A percentile compares a stretch with the other conserved stretches of the same genome.
Evolutionary conservation across 2,329 filamentous ascomycete genomes (phyloP).

Genomic region (Aspergillus ruber): DNA sequence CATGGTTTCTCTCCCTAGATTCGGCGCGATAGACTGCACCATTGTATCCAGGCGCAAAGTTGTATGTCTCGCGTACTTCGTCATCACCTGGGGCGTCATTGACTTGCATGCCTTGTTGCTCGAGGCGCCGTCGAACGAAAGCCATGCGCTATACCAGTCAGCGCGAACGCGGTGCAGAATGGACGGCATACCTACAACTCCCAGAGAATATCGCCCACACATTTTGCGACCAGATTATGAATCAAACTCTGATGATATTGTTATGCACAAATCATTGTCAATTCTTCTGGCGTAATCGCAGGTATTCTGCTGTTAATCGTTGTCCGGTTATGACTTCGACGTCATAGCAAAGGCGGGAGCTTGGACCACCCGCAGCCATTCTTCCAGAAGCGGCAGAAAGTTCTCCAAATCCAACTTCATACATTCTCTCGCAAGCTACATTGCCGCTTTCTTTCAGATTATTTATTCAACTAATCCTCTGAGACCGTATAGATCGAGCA

Average conservation of each 20-base stretch:
- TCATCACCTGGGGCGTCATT: constrained; percentile 67
- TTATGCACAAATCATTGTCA: background rate
- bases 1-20: constrained; percentile 51
- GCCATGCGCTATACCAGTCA: constrained; percentile 57
- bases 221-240: constrained; percentile 35
- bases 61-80: constrained; percentile 69
- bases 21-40: constrained; percentile 82
- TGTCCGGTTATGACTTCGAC: constrained; percentile 10
- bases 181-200: constrained; percentile 45
- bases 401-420: constrained; percentile 9
- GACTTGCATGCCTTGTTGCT: constrained; percentile 67
- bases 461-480: no score
- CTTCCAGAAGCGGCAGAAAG: background rate
- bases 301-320: background rate
- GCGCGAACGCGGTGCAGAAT: background rate
- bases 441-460: constrained; percentile 1
- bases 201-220: constrained; percentile 63
- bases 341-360: constrained; percentile 22
- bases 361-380: constrained; percentile 13
- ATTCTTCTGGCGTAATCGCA: background rate
- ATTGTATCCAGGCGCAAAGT: constrained; percentile 82
- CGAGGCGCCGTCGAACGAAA: constrained; percentile 66
- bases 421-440: constrained; percentile 4
- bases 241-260: background rate
- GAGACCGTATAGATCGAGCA: no score